These are phyloP conservation scores for Plasmodium adleri DNA, from an alignment of 169 alveolate species.

Conservation along the genomic window DNA sequence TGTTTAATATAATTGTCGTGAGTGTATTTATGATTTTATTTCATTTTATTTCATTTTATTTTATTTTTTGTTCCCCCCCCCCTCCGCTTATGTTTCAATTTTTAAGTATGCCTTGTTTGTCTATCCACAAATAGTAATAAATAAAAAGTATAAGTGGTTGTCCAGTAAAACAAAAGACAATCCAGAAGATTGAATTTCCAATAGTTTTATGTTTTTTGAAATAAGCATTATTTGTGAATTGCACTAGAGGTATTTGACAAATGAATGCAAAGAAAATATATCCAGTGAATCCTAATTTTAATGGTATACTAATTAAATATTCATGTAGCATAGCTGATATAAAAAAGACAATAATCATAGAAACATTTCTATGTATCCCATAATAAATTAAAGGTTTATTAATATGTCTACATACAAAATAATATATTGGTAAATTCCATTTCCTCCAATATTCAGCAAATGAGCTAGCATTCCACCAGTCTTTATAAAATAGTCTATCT, in stretches of 20 bases:
- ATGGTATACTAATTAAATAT: conserved; percentile 91
- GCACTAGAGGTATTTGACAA: conserved; percentile 85
- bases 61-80: too few relatives aligned
- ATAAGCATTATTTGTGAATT: conserved; percentile 81
- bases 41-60: too few relatives aligned
- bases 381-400: conserved; percentile 92
- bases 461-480: conserved; percentile 96
- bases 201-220: conserved; percentile 86
- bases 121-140: conserved; percentile 82
- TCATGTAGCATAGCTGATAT: conserved; percentile 93
- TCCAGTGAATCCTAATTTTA: conserved; percentile 93
- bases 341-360: conserved; percentile 87
- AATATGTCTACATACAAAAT: conserved; percentile 93
- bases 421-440: conserved; percentile 97
- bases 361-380: conserved; percentile 85
- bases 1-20: too few relatives aligned
- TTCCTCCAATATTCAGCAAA: conserved; percentile 94
- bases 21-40: too few relatives aligned
- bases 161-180: conserved; percentile 94
- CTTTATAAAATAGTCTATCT: conserved; percentile 95
- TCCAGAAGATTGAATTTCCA: conserved; percentile 94
- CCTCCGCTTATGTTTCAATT: not conserved
- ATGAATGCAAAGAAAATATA: conserved; percentile 86
- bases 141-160: conserved; percentile 92
- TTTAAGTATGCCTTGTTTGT: conserved; percentile 9